Conservation (phyloP, 129 eudicot species). For the Tanacetum coccineum region DNA sequence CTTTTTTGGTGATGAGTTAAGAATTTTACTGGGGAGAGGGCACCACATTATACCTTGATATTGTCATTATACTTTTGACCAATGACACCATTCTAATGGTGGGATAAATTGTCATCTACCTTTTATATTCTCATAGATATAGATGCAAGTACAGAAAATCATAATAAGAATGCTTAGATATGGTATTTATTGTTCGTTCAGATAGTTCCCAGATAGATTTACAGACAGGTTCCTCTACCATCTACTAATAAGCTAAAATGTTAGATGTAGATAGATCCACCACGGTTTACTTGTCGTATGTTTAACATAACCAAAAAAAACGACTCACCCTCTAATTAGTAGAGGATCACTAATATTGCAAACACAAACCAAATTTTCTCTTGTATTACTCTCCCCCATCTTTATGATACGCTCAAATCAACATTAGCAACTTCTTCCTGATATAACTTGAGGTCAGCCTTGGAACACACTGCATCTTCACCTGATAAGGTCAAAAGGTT, state of each 20-base stretch:
- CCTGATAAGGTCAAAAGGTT: neutral
- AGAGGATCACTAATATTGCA: slow-evolving; percentile 14
- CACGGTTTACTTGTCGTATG: slow-evolving; percentile 18
- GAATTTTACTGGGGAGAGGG: no score
- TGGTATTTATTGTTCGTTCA: no score
- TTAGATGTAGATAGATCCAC: slow-evolving; percentile 18
- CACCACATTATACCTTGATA: no score
- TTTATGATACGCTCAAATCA: neutral
- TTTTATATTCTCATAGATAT: neutral
- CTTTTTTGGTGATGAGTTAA: no score
- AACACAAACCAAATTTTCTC: slow-evolving; percentile 13
- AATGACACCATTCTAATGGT: no score
- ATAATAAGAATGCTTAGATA: no score
- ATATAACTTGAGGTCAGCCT: neutral
- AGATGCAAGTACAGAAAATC: neutral
- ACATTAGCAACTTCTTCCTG: neutral
- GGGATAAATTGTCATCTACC: no score
- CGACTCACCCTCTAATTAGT: slow-evolving; percentile 18
- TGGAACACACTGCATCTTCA: neutral
- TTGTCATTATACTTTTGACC: no score
- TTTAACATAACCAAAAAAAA: slow-evolving; percentile 10
- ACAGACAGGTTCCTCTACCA: no score
- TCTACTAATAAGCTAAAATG: slow-evolving; percentile 13
- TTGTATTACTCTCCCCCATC: slow-evolving; percentile 11
- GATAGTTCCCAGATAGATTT: no score